These are phyloP conservation scores for Lactarius vividus DNA, from an alignment of 768 basidiomycete genomes.

Conservation along the genomic window DNA sequence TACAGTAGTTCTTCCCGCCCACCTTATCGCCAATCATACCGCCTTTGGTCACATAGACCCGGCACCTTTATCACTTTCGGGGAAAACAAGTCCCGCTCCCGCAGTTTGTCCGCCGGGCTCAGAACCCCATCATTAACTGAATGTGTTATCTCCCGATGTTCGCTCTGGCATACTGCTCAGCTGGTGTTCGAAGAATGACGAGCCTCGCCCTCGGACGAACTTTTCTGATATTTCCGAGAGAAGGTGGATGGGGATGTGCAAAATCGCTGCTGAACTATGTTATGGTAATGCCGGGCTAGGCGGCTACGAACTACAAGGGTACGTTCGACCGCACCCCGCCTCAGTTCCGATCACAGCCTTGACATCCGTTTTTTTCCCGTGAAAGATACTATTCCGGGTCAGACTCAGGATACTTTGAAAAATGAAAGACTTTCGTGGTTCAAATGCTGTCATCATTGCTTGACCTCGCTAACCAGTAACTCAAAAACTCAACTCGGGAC, in stretches of 20 bases:
- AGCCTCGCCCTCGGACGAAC: not conserved
- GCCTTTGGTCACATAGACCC: not conserved
- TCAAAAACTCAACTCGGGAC: not conserved
- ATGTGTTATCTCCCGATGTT: not conserved
- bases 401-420: not conserved
- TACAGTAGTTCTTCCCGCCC: not conserved
- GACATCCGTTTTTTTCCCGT: not conserved
- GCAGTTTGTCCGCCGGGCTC: not conserved
- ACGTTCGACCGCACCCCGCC: not conserved
- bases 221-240: not conserved
- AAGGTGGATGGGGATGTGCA: not conserved
- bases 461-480: not conserved
- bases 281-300: not conserved
- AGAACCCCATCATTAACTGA: not conserved
- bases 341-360: not conserved
- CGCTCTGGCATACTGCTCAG: not conserved
- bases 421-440: not conserved
- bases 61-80: not conserved
- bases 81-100: not conserved
- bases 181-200: not conserved
- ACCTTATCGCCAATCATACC: conserved; percentile 2
- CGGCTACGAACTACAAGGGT: not conserved
- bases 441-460: not conserved
- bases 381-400: not conserved
- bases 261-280: not conserved